A percentile compares a stretch with the other conserved stretches of the same genome.
These are phyloP conservation scores for Trichophyton rubrum DNA, from an alignment of 2,329 filamentous ascomycete species.

Conservation along the genomic window DNA sequence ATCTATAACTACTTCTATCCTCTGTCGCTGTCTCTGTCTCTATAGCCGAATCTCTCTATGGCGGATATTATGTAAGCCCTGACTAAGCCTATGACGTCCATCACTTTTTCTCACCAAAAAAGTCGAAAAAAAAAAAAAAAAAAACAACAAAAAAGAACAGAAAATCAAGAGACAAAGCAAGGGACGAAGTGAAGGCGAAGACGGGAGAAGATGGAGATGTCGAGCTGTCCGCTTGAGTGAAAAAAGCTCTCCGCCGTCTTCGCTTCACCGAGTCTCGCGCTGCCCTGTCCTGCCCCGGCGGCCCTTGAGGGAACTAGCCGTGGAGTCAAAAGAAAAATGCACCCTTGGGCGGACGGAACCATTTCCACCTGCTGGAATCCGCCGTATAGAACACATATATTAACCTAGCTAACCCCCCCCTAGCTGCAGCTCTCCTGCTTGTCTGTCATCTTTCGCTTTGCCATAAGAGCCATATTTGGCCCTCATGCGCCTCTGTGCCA, in stretches of 20 bases:
- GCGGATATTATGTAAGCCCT: background rate
- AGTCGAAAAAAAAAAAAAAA: background rate
- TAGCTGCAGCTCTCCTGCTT: background rate
- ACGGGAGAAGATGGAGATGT: too few species aligned
- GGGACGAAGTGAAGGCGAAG: background rate
- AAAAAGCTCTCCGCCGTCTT: background rate
- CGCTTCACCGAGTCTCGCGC: background rate
- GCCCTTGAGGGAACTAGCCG: background rate
- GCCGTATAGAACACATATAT: background rate
- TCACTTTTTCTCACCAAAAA: background rate
- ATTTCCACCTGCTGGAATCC: background rate
- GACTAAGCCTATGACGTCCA: background rate
- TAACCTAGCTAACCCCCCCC: background rate
- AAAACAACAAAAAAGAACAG: background rate
- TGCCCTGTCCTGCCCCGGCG: background rate
- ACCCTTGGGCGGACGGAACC: background rate
- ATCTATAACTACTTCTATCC: background rate
- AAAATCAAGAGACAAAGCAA: background rate
- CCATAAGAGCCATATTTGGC: background rate
- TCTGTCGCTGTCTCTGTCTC: background rate
- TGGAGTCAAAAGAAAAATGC: conserved; percentile 1
- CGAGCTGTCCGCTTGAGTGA: background rate
- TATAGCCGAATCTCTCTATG: background rate
- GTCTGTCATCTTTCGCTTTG: background rate
- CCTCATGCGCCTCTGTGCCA: background rate